phyloP scores from a whole-genome alignment of 345 rosid species.

The Hirschfeldia incana region DNA sequence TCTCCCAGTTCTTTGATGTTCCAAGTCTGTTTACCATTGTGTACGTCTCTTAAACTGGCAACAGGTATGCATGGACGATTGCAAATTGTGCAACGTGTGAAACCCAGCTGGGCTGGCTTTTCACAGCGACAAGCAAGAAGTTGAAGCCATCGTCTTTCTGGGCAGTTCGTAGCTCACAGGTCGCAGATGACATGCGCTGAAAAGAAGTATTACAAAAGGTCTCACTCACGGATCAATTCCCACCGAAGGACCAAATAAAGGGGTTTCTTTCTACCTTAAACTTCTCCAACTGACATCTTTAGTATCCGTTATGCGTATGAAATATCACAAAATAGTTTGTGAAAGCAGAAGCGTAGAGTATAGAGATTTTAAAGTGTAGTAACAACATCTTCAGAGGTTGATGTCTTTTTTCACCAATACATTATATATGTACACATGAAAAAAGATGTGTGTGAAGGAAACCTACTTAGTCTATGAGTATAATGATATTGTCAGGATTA shows the following conservation, averaged over 20 bases:
- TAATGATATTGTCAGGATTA: not conserved
- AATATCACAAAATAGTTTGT: not conserved
- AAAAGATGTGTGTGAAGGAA: not conserved
- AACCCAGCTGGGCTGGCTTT: conserved; percentile 83
- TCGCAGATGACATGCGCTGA: conserved; percentile 53
- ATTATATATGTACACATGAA: not conserved
- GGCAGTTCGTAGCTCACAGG: conserved; percentile 83
- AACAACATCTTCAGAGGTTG: not conserved
- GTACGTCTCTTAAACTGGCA: conserved; percentile 8
- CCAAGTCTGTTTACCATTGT: not conserved
- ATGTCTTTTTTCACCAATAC: not conserved
- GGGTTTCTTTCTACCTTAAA: not conserved
- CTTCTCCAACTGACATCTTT: not conserved
- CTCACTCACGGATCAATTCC: not conserved
- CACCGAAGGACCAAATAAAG: not conserved
- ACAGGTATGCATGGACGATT: conserved; percentile 91
- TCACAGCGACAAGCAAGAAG: conserved; percentile 64
- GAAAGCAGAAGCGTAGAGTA: not conserved
- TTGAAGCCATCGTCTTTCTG: conserved; percentile 85
- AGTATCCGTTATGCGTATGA: not conserved
- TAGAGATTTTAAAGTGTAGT: not conserved
- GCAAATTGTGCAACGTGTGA: conserved; percentile 56
- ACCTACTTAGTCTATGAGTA: not conserved
- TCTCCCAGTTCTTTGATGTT: not conserved
- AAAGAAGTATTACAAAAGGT: not conserved